These are phyloP conservation scores for Chytriomyces sp. DNA, from an alignment of 192 early-diverging fungal genomes.

Conservation along the genomic window DNA sequence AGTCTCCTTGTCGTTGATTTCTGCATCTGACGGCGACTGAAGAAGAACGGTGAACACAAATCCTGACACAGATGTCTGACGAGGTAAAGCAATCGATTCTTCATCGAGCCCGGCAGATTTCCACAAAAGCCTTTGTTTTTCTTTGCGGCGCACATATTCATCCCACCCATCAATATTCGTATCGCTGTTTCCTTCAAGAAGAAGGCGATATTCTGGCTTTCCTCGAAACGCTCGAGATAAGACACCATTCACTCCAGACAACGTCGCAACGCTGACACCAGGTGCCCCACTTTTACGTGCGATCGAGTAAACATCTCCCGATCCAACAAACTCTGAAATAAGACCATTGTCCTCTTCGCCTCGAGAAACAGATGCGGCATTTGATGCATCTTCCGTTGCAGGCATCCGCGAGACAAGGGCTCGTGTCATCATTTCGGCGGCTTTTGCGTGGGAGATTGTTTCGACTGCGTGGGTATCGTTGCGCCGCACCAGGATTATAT, in stretches of 20 bases:
- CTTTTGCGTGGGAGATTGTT: conserved; percentile 45
- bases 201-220: not conserved
- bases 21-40: not conserved
- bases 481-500: conserved; percentile 73
- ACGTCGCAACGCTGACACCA: not conserved
- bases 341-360: conserved; percentile 11
- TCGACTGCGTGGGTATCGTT: conserved; percentile 47
- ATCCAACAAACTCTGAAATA: not conserved
- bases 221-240: conserved; percentile 16
- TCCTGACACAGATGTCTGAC: not conserved
- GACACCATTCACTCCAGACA: conserved; percentile 6
- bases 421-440: conserved; percentile 50
- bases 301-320: not conserved
- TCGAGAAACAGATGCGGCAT: not conserved
- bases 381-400: too few relatives aligned
- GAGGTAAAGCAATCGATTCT: not conserved
- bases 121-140: not conserved
- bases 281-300: not conserved
- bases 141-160: not conserved
- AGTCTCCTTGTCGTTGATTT: not conserved
- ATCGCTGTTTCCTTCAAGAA: not conserved
- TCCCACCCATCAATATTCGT: not conserved
- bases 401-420: conserved; percentile 4
- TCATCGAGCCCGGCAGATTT: not conserved
- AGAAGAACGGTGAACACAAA: conserved; percentile 7